Conservation (phyloP, 164 flowering plant genomes). For the Berberis thunbergii region DNA sequence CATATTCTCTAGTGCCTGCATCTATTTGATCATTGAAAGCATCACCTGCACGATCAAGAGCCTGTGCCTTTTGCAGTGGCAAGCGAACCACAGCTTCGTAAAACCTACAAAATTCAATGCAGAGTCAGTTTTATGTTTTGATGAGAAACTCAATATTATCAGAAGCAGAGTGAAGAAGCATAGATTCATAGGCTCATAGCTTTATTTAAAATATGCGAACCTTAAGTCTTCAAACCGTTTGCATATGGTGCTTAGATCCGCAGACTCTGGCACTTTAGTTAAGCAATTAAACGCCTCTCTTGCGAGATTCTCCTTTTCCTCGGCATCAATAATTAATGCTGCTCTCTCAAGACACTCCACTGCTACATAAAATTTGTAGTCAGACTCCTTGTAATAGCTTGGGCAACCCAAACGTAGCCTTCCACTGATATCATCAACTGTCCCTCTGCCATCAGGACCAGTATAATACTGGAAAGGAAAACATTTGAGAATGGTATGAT, state of each 20-base stretch:
- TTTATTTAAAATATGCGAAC: constrained; percentile 21
- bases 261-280: constrained; percentile 86
- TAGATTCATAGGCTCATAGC: too few relatives aligned
- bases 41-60: constrained; percentile 85
- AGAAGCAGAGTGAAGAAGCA: too few relatives aligned
- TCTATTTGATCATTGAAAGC: constrained; percentile 91
- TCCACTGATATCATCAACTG: constrained; percentile 88
- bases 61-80: constrained; percentile 91
- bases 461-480: constrained; percentile 63
- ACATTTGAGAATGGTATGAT: neutral
- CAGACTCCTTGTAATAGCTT: constrained; percentile 89
- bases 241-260: constrained; percentile 81
- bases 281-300: constrained; percentile 77
- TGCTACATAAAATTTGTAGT: constrained; percentile 87
- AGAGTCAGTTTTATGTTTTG: neutral
- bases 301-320: constrained; percentile 75
- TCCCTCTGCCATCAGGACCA: constrained; percentile 95
- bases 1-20: constrained; percentile 52
- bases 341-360: constrained; percentile 97
- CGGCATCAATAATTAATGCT: constrained; percentile 45
- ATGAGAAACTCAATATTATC: too few relatives aligned
- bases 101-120: constrained; percentile 49
- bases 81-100: constrained; percentile 97
- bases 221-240: constrained; percentile 91
- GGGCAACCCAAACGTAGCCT: constrained; percentile 91